Evolutionary conservation across 805 yeast species (phyloP).

Genomic region (Pichia cephalocereana): DNA sequence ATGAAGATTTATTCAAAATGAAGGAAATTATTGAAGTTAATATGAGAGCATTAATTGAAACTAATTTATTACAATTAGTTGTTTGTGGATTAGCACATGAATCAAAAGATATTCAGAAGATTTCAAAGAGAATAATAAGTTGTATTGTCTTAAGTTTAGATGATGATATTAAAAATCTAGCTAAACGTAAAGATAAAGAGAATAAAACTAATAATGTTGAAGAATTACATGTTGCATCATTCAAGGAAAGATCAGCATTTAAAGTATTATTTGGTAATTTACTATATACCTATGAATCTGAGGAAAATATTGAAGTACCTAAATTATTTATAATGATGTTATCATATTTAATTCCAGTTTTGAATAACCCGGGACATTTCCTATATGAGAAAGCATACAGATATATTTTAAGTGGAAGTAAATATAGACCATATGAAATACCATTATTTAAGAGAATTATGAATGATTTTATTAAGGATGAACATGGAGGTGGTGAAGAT

Average conservation of each 20-base stretch:
- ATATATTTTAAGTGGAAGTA: conserved; percentile 54
- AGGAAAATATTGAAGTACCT: conserved; percentile 20
- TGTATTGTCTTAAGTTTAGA: conserved; percentile 37
- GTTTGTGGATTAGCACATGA: conserved; percentile 37
- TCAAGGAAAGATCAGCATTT: conserved; percentile 49
- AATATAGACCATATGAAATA: conserved; percentile 30
- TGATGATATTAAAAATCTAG: conserved; percentile 25
- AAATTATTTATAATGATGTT: conserved; percentile 47
- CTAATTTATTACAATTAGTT: conserved; percentile 43
- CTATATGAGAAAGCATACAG: conserved; percentile 63
- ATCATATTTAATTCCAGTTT: conserved; percentile 46
- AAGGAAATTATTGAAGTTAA: conserved; percentile 31
- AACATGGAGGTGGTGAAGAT: conserved; percentile 26
- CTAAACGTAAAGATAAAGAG: conserved; percentile 6
- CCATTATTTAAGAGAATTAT: conserved; percentile 37
- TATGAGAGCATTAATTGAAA: conserved; percentile 46
- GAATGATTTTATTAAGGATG: conserved; percentile 18
- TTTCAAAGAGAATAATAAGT: conserved; percentile 36
- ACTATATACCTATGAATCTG: conserved; percentile 26
- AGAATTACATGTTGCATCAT: conserved; percentile 15
- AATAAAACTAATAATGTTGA: background rate
- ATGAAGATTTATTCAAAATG: conserved; percentile 46
- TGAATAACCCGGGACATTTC: conserved; percentile 62
- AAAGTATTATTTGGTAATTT: conserved; percentile 44
- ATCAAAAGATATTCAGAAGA: conserved; percentile 19